Conservation (phyloP, 805 yeast genomes). For the Lipomyces lipofer region DNA sequence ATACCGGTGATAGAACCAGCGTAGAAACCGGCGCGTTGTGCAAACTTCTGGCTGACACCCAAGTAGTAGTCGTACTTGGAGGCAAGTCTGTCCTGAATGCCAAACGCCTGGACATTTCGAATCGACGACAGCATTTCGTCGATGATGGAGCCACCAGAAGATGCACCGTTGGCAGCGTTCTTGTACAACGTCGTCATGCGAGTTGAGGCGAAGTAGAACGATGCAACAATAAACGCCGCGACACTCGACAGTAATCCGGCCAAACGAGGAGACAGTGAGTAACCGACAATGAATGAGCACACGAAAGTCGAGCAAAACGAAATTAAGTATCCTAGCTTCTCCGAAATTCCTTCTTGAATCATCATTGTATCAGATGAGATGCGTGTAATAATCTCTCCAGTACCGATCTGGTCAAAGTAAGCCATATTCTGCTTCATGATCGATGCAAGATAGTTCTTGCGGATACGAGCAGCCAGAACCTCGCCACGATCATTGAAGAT, state of each 20-base stretch:
- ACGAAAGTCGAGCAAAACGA: slow-evolving; percentile 45
- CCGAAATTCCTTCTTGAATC: slow-evolving; percentile 47
- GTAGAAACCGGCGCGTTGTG: slow-evolving; percentile 37
- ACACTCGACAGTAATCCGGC: slow-evolving; percentile 33
- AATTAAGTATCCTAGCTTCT: slow-evolving; percentile 44
- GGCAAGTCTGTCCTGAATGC: slow-evolving; percentile 43
- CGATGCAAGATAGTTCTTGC: slow-evolving; percentile 41
- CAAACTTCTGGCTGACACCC: slow-evolving; percentile 32
- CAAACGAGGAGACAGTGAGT: slow-evolving; percentile 42
- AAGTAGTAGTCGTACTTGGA: slow-evolving; percentile 39
- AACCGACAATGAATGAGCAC: slow-evolving; percentile 43
- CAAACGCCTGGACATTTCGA: slow-evolving; percentile 46
- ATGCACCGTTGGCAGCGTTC: slow-evolving; percentile 22
- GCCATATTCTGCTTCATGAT: slow-evolving; percentile 46
- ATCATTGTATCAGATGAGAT: slow-evolving; percentile 45
- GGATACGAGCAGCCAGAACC: slow-evolving; percentile 43
- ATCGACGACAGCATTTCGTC: slow-evolving; percentile 46
- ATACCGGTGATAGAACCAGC: slow-evolving; percentile 42
- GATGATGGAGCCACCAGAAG: slow-evolving; percentile 40
- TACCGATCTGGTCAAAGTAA: slow-evolving; percentile 46
- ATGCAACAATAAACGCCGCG: slow-evolving; percentile 37
- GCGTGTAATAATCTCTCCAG: slow-evolving; percentile 48
- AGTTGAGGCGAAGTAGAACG: slow-evolving; percentile 38
- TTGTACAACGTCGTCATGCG: slow-evolving; percentile 26
- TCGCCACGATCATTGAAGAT: slow-evolving; percentile 46